These are phyloP conservation scores for Helotiales sp. DNA, from an alignment of 2,329 filamentous ascomycete genomes.

Conservation along the genomic window DNA sequence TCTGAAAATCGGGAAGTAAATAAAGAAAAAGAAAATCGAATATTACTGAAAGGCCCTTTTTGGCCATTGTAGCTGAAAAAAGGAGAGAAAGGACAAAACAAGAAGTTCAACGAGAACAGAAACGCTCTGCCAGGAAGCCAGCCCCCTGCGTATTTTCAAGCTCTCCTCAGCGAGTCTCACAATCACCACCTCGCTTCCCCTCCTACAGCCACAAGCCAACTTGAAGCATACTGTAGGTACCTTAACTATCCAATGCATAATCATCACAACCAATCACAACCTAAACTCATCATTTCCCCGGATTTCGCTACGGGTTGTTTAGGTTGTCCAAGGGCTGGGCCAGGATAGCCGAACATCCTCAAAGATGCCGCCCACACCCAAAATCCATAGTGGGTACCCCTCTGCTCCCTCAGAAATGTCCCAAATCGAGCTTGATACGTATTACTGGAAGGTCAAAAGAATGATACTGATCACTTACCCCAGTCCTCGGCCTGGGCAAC, in stretches of 20 bases:
- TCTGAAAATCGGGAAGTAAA: neutral
- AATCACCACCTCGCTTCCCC: constrained; percentile 1
- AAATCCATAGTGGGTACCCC: constrained; percentile 55
- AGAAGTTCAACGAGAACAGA: too few relatives aligned
- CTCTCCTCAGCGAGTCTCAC: too few relatives aligned
- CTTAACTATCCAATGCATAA: neutral
- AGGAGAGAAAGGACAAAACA: neutral
- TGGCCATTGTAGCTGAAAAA: too few relatives aligned
- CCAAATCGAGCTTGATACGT: neutral
- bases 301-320: neutral
- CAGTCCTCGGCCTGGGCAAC: constrained; percentile 77
- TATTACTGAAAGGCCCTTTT: neutral
- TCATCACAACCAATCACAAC: neutral
- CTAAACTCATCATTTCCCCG: neutral
- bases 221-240: too few relatives aligned
- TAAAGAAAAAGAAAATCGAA: neutral
- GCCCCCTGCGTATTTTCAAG: too few relatives aligned
- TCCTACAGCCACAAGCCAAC: neutral
- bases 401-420: neutral
- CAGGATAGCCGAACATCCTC: neutral
- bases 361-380: neutral
- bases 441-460: neutral
- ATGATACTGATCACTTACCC: neutral
- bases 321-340: too few relatives aligned
- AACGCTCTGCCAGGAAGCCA: too few relatives aligned